Base-by-base conservation (phyloP, 305 asterid species). In the Solanum hybrid region DNA sequence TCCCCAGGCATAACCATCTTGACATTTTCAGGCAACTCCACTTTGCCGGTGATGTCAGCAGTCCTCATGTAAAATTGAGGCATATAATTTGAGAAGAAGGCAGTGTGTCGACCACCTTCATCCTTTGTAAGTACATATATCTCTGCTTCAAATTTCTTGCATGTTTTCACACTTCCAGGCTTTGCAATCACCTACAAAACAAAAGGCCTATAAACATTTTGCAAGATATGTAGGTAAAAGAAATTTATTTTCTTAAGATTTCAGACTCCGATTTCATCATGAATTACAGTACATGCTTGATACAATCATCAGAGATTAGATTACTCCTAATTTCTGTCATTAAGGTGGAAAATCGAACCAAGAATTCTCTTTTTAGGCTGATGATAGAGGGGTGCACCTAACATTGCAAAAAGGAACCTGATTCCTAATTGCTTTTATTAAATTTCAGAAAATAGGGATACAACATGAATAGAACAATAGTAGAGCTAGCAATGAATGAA, bases 1-100 rank as follows among this genome's bases (percentile, higher is more conserved):
- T 98, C 99, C 86, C 99, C 99, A 2, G 99, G 99, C 99, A 98
- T 98, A 90, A 98, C 99, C 99, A 98, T 98, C 97, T 97, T 98
- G 77, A 98, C 98, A 88, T 95, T 96, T 93, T 96, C 98, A 5
- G 99, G 99, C 92, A 98, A 93, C 93, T 98, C 98, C 67, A 98
- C 99, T 91, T 95, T 98, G 80, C 99, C 99, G 20, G 98, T 98
- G 89, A 98, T 94, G 92, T 98, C 99, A 14, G 99, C 99, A n/a
- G 99, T 97, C 94, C 99, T 94, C 98, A 98, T 33, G 96, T 97
- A 98, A 92, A 98, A 98, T 69, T 98, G 99, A 89, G 99, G 99
- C 90, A 91, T 95, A 89, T 98, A 98, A 91, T 98, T 98, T 86
- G 99, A 95, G 94, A 98, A 96, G 91, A 98, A 98, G 71, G 99